Evolutionary conservation across 768 basidiomycete species (phyloP), one percentile per base, ranked within the genome.

Genomic region (Kwoniella sp.): DNA sequence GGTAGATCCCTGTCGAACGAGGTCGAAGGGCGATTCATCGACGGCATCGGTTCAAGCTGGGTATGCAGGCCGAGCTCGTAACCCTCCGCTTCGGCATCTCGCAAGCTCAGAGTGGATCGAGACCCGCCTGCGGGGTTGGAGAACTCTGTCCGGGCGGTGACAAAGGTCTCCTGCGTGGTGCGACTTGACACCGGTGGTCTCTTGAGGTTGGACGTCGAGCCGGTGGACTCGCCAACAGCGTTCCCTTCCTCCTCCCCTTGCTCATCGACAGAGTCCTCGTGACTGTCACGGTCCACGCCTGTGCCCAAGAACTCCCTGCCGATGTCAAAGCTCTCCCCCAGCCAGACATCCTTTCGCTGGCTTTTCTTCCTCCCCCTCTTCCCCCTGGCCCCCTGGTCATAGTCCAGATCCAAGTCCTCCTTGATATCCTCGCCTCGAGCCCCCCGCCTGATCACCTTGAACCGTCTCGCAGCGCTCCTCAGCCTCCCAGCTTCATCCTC

Each of bases 271-370:
- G n/a, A n/a, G n/a, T n/a, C n/a, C n/a, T n/a, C n/a, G n/a, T n/a
- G n/a, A n/a, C n/a, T 9, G 33, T 8, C 25, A 45, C 7, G 44
- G n/a, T n/a, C n/a, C n/a, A 45, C 36, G 25, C 27, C 25, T 15
- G 39, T 17, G 27, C 50, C 39, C 6, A 46, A 25, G 50, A 67
- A 70, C 39, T 70, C 68, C 41, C 59, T 19, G 28, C 68, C 68
- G 36, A 70, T 67, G 48, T 70, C 65, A 46, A 70, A 70, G 43
- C 68, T 70, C 40, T 65, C 65, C 28, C 69, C 69, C 32, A 62
- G 27, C 69, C 69, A 71, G 1, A 70, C 60, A 54, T 70, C 57
- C 33, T 67, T 70, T 33, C 62, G 49, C 38, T 56, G 54, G 50
- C 58, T 56, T 41, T 65, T 57, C 29, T 32, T 46, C 14, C 46